phyloP scores from a whole-genome alignment of 2,329 filamentous ascomycete species.

The Hypoxylon rubiginosum region DNA sequence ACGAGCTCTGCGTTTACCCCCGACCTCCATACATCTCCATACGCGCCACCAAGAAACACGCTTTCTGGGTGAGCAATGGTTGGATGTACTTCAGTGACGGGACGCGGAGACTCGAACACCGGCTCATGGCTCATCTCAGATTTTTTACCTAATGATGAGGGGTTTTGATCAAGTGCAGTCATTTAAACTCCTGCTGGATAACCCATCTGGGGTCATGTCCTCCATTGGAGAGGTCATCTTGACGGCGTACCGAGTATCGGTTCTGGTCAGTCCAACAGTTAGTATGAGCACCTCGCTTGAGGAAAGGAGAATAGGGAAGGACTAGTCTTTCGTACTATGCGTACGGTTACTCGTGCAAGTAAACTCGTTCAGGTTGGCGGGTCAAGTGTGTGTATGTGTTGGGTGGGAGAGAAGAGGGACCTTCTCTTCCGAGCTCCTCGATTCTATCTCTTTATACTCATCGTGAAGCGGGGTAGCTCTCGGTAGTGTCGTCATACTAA shows the following conservation, averaged over 20 bases:
- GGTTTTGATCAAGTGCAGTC: slow-evolving; percentile 48
- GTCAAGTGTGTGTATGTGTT: slow-evolving; percentile 5
- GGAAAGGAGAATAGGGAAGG: slow-evolving; percentile 14
- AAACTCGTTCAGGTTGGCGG: slow-evolving; percentile 13
- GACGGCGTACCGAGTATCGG: slow-evolving; percentile 48
- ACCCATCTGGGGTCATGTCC: slow-evolving; percentile 49
- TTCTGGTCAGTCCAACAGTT: slow-evolving; percentile 38
- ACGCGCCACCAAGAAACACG: slow-evolving; percentile 10
- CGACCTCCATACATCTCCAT: slow-evolving; percentile 36
- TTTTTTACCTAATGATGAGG: slow-evolving; percentile 53
- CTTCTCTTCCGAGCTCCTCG: background rate
- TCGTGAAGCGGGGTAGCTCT: slow-evolving; percentile 44
- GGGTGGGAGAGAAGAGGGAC: slow-evolving; percentile 8
- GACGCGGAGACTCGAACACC: slow-evolving; percentile 53
- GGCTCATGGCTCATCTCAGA: slow-evolving; percentile 54
- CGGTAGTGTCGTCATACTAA: slow-evolving; percentile 46
- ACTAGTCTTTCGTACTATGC: slow-evolving; percentile 39
- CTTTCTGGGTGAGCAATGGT: slow-evolving; percentile 29
- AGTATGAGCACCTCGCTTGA: slow-evolving; percentile 17
- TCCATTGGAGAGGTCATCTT: slow-evolving; percentile 42
- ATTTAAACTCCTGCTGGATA: slow-evolving; percentile 47
- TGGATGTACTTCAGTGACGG: slow-evolving; percentile 37
- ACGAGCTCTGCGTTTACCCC: slow-evolving; percentile 47
- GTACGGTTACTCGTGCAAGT: slow-evolving; percentile 41
- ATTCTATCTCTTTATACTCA: slow-evolving; percentile 29